Base-by-base conservation (phyloP, 768 basidiomycete species). In the Galerina sulciceps region DNA sequence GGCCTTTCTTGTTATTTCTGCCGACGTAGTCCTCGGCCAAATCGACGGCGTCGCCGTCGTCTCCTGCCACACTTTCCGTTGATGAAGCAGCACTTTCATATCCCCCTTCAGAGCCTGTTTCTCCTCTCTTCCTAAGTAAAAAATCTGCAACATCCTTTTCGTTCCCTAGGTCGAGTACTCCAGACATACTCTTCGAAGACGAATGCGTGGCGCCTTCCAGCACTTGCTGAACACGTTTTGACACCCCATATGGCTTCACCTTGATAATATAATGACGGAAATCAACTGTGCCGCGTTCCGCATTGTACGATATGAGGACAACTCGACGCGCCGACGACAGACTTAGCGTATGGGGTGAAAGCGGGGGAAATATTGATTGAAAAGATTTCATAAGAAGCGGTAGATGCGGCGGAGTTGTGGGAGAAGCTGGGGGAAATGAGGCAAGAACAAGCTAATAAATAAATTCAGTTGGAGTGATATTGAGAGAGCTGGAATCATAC, bases 81-180 rank as follows among this genome's bases (percentile, higher is more conserved):
- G 88, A 87, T n/a, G 89, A 90, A n/a, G 85, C 86, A 10, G 88
- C 88, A 53, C 86, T 87, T 73, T 94, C 89, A 67, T 93, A 90
- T 18, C 91, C 86, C 31, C 85, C 89, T 44, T 86, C 82, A 14
- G 85, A 85, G 14, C 82, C 82, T 45, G 79, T 68, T 54, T 88
- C 84, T 14, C 90, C 89, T 51, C 79, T 77, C 66, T 82, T 86
- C 26, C 93, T 77, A 38, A 99, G 81, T 65, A 99, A 74, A 70
- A 97, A 99, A 71, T 99, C 96, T 1, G 96, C 94, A 26, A 99
- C 90, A 68, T 99, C 97, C 69, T 90, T 89, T 71, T 96, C 94
- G 61, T 87, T 91, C 9, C 91, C 88, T 11, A 99, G 84, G 70
- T 99, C 87, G 15, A 94, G 79, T 22, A 93, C 68, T 2, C 78